Evolutionary conservation across 1,139 yeast species (phyloP), one percentile per base, ranked within the genome.

Genomic region (Debaryomycetaceae sp.): DNA sequence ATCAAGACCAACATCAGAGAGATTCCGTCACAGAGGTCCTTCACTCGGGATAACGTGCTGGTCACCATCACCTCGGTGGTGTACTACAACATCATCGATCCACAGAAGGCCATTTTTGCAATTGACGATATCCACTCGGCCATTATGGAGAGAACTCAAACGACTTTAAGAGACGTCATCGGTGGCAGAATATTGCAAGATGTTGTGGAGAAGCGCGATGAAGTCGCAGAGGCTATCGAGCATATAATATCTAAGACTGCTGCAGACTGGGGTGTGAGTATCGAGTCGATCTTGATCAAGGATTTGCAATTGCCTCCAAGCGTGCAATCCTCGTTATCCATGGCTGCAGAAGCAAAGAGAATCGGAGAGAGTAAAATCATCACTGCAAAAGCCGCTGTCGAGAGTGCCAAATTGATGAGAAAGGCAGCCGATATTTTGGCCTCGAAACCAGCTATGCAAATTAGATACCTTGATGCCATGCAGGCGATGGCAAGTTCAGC

Each of bases 291-390:
- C 44, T 69, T 83, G 50, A 83, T 83, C 58, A 83, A 83, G 65
- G 89, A 83, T 58, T 71, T 83, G 55, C 63, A 67, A 24, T 69
- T 83, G 50, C 81, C 83, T 15, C 63, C 64, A 11, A 74, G 73
- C 42, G 83, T 83, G 38, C 80, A 82, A 43, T 68, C 75, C 37
- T 78, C 87, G 2, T 68, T 83, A 49, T 78, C 88, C 3, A 81
- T 79, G 74, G 89, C 89, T 26, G 87, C 89, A 30, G 87, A 83
- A 67, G 83, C 87, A 30, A 79, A 78, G 65, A 71, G 91, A 61
- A 80, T 83, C 45, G 89, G 89, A 65, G 91, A 83, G 60, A 78
- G 84, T 56, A 83, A 83, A 70, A 82, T 83, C 53, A 83, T 83
- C 55, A 80, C 81, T 48, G 89, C 89, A 30, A 76, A 76, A 58